Evolutionary conservation across 1,284 basidiomycete species (phyloP).

Genomic region (Cryptococcus sp.): DNA sequence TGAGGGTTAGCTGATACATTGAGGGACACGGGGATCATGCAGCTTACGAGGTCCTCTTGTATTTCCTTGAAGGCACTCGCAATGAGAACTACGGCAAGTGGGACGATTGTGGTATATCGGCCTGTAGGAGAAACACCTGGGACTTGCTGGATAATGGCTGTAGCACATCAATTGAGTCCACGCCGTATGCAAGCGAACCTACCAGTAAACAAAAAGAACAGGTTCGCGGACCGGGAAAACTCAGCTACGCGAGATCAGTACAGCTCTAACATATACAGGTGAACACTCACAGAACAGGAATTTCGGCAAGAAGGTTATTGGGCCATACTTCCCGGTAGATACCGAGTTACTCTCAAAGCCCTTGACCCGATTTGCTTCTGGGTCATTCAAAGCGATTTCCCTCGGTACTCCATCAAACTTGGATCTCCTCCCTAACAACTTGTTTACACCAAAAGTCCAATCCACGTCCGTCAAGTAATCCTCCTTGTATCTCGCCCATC

Average conservation of each 20-base stretch:
- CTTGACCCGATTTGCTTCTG: slow-evolving; percentile 50
- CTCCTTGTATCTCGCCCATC: slow-evolving; percentile 36
- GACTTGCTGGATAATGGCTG: slow-evolving; percentile 93
- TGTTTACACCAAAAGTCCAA: slow-evolving; percentile 43
- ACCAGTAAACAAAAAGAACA: slow-evolving; percentile 96
- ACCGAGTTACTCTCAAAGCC: slow-evolving; percentile 80
- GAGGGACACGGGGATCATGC: neutral
- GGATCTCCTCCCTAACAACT: slow-evolving; percentile 33
- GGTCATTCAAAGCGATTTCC: slow-evolving; percentile 65
- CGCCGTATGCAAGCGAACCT: slow-evolving; percentile 1
- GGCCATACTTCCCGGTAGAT: slow-evolving; percentile 93
- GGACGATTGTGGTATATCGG: slow-evolving; percentile 89
- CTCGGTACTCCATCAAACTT: slow-evolving; percentile 45
- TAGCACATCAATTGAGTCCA: neutral
- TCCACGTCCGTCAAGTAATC: slow-evolving; percentile 42
- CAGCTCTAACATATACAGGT: neutral
- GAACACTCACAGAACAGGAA: slow-evolving; percentile 73
- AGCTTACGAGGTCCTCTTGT: slow-evolving; percentile 74
- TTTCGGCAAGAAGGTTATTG: slow-evolving; percentile 83
- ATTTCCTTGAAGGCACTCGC: slow-evolving; percentile 97
- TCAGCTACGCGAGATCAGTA: slow-evolving; percentile 21
- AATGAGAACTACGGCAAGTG: slow-evolving; percentile 80
- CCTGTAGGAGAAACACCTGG: slow-evolving; percentile 97
- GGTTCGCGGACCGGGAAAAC: slow-evolving; percentile 83
- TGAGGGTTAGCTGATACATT: neutral